Base-by-base conservation (phyloP, 345 rosid genomes). In the Gossypium australe region DNA sequence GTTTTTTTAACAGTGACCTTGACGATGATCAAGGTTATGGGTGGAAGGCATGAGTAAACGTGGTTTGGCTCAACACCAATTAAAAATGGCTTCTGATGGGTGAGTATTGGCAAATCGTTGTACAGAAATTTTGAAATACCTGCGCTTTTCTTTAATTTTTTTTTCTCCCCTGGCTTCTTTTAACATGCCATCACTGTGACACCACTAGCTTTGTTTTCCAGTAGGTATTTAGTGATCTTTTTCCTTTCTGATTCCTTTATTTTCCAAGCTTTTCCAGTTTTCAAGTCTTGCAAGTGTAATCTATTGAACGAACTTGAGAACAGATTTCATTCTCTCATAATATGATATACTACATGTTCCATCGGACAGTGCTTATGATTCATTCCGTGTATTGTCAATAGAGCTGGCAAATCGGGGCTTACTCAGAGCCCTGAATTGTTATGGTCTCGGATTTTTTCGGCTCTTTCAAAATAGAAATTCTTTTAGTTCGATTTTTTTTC, bases 1-100 rank as follows among this genome's bases (percentile, higher is more conserved):
- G 86, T 18, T 87, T 87, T 78, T 92, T 92, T 84, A 85, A 85
- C 89, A 85, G 69, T 59, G 97, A 89, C 76, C 82, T 87, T 76
- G 98, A 88, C 16, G 91, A 84, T 78, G 75, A 75, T 57, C 82
- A 87, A 85, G 88, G 83, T 67, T 89, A 86, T 73, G 84, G 81
- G 18, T 90, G 97, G 95, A 89, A 91, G 81, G 88, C 85, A 43
- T 83, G 81, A 85, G 80, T 75, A 34, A 77, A 81, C 82, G 71
- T 76, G 57, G 74, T 27, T 75, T 71, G 74, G 61, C 58, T 55
- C 61, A 60, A 34, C 41, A 34, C 41, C 41, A 34, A 34, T 34
- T 58, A 56, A 74, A 38, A 62, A 71, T 83, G 58, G 75, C 75
- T 34, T 17, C 73, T 41, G 64, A 59, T 29, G 25, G n/a, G 62